Base-by-base conservation (phyloP, 2,329 filamentous ascomycete species). In the Dactylellina sp. region DNA sequence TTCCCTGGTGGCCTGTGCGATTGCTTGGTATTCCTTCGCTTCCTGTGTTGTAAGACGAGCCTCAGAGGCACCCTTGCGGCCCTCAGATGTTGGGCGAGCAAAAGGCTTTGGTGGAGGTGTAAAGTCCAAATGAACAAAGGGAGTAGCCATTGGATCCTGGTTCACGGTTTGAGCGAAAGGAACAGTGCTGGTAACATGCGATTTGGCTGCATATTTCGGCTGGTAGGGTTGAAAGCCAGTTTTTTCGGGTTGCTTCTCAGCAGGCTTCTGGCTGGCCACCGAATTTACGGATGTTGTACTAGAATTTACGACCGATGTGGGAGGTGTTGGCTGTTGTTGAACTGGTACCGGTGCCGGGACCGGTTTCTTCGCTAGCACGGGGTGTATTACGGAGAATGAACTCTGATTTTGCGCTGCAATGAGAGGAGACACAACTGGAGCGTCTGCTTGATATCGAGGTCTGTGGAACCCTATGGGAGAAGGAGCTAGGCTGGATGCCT, bases 11-110 rank as follows among this genome's bases (percentile, higher is more conserved):
- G 70, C 70, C 42, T 74, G 70, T 5, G 70, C 70, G n/a, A 74
- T 74, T n/a, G 70, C 70, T 50, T 74, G 64, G 55, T 74, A 74
- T 52, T 74, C 70, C 28, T 74, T 74, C 16, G 70, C 70, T 46
- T 74, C 70, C 32, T 74, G 70, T 14, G 70, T 74, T 61, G 70
- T 74, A 4, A 74, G 55, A 44, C 70, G 70, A 12, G 70, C 57
- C 18, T 74, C 70, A 11, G 60, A 32, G 9, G 53, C 55, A 6
- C 20, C 44, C 20, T 55, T 61, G 9, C 61, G 70, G 32, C 32
- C 55, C 24, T 66, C 70, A 40, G 40, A 42, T 24, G 53, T 40
- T 28, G 61, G 53, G 20, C 70, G 70, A 52, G 70, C 70, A 49
- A 74, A 74, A n/a, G 70, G 70, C 28, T 65, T 66, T 11, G 61